Percentiles rank a stretch among this genome's conserved stretches.
Evolutionary conservation across 192 early-diverging fungal species (phyloP).

Genomic region (Pilobolus umbonatus): DNA sequence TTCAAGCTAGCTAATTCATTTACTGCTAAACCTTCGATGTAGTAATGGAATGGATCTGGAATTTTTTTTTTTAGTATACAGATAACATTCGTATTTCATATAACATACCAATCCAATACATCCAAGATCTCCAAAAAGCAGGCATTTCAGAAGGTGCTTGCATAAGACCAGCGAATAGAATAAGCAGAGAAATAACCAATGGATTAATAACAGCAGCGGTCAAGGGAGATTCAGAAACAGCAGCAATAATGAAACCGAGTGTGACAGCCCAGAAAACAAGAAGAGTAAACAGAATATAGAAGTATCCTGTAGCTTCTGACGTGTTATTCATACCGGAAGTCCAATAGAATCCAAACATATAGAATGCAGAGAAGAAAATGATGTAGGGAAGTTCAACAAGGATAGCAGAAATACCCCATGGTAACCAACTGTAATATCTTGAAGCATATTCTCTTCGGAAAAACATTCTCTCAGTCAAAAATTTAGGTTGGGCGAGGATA

Average conservation of each 20-base stretch:
- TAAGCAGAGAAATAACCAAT: conserved; percentile 59
- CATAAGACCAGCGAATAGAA: conserved; percentile 70
- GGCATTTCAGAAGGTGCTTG: conserved; percentile 57
- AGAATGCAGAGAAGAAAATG: conserved; percentile 52
- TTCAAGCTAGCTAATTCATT: conserved; percentile 52
- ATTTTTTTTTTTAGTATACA: too few species aligned
- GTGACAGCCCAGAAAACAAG: conserved; percentile 63
- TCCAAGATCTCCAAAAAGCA: conserved; percentile 60
- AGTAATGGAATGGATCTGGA: conserved; percentile 66
- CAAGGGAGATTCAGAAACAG: conserved; percentile 54
- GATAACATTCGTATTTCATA: too few species aligned
- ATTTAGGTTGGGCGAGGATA: conserved; percentile 63
- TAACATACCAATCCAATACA: conserved; percentile 69
- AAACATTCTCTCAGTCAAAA: conserved; percentile 61
- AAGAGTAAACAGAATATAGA: conserved; percentile 57
- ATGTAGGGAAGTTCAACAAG: conserved; percentile 70
- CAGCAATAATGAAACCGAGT: conserved; percentile 67
- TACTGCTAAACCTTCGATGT: conserved; percentile 57
- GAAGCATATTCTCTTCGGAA: conserved; percentile 64
- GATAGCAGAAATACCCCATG: conserved; percentile 59
- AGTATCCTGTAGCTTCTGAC: conserved; percentile 50
- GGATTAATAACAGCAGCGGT: conserved; percentile 62
- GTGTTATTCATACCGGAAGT: conserved; percentile 54
- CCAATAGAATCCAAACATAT: conserved; percentile 77
- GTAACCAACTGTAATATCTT: conserved; percentile 63